Conservation (phyloP, 2,329 filamentous ascomycete genomes). For the Cercospora sesami region DNA sequence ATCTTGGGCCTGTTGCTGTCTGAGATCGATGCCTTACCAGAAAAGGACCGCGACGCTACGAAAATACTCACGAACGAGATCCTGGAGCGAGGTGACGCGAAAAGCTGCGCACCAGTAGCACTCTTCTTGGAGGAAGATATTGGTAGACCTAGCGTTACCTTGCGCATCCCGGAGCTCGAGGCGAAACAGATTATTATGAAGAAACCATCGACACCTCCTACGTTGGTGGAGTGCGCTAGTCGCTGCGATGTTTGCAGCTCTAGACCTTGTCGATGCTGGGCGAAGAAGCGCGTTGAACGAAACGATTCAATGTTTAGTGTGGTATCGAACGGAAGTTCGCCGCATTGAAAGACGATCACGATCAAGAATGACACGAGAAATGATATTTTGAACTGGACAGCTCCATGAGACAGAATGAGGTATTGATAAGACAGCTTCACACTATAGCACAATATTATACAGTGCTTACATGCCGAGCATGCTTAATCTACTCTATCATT, state of each 20-base stretch:
- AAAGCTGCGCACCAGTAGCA: neutral
- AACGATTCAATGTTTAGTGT: conserved; percentile 13
- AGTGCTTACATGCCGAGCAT: neutral
- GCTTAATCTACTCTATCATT: neutral
- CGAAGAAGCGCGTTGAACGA: conserved; percentile 9
- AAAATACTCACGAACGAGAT: conserved; percentile 15
- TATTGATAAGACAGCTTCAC: neutral
- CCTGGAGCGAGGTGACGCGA: neutral
- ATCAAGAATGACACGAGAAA: neutral
- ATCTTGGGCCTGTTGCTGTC: conserved; percentile 7
- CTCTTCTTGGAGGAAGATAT: conserved; percentile 2
- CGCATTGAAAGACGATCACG: neutral
- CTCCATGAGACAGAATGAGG: neutral
- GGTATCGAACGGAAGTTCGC: neutral
- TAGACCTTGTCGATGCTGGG: conserved; percentile 14
- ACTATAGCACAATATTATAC: neutral
- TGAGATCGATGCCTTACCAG: conserved; percentile 14
- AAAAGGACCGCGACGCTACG: conserved; percentile 3
- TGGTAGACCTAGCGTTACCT: conserved; percentile 9
- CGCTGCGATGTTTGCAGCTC: conserved; percentile 5
- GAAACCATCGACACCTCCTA: conserved; percentile 11
- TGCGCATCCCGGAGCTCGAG: conserved; percentile 15
- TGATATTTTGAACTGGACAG: neutral
- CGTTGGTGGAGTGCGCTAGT: conserved; percentile 1
- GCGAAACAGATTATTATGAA: conserved; percentile 20